phyloP scores from a whole-genome alignment of 2,329 filamentous ascomycete species.

The Exserohilum rostratum region DNA sequence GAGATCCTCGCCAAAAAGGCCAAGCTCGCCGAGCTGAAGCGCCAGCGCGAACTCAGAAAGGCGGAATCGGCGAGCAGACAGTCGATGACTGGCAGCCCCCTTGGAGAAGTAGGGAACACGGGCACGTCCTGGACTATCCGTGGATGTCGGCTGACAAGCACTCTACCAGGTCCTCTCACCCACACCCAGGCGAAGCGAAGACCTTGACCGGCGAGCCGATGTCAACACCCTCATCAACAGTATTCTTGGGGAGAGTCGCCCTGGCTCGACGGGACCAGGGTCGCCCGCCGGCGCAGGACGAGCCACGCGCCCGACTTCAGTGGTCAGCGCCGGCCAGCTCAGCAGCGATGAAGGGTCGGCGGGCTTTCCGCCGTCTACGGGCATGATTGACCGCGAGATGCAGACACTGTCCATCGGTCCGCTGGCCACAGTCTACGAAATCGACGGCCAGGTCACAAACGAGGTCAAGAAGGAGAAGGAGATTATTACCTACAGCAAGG shows the following conservation, averaged over 20 bases:
- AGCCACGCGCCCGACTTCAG: slow-evolving; percentile 82
- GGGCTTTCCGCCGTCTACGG: slow-evolving; percentile 20
- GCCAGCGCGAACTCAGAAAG: slow-evolving; percentile 82
- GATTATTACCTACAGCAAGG: slow-evolving; percentile 95
- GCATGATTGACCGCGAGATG: slow-evolving; percentile 53
- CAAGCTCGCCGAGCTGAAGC: slow-evolving; percentile 94
- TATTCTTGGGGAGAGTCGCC: slow-evolving; percentile 79
- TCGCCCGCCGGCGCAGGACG: slow-evolving; percentile 51
- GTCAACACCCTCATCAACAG: slow-evolving; percentile 86
- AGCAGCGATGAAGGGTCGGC: slow-evolving; percentile 67
- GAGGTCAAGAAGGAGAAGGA: slow-evolving; percentile 70
- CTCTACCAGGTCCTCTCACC: slow-evolving; percentile 68
- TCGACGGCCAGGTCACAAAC: slow-evolving; percentile 74
- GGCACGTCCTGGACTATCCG: neutral
- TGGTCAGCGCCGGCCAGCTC: slow-evolving; percentile 79
- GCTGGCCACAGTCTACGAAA: slow-evolving; percentile 80
- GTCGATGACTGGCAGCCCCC: slow-evolving; percentile 63
- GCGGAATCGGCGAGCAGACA: slow-evolving; percentile 74
- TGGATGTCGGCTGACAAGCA: slow-evolving; percentile 15
- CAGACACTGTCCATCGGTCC: slow-evolving; percentile 77
- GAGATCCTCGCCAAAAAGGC: slow-evolving; percentile 97
- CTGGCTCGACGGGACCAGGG: slow-evolving; percentile 67
- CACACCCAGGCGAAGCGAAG: slow-evolving; percentile 68
- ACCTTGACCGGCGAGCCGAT: slow-evolving; percentile 66
- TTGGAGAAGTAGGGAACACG: slow-evolving; percentile 68